Base-by-base conservation (phyloP, 371 early-diverging fungal genomes). In the Mortierella sp. region DNA sequence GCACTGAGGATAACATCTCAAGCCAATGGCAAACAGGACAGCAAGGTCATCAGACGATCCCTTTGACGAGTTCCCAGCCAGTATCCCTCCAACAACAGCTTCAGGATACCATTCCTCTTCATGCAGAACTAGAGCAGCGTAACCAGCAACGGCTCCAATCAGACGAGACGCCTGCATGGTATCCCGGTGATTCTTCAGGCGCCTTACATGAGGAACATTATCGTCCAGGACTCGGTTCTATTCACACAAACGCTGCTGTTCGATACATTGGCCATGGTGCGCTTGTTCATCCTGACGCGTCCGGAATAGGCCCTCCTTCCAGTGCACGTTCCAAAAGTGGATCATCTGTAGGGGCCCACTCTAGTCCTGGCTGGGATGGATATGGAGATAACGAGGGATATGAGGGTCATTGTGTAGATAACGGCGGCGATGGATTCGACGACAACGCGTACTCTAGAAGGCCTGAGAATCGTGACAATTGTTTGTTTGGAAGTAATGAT, bases 61-160 rank as follows among this genome's bases (percentile, higher is more conserved):
- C 19, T 5, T 31, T 21, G 16, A 2, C 34, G 6, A 16, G 28
- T 18, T 41, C 50, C 12, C 47, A 30, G 43, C 60, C 38, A 19
- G 59, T 26, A 14, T 10, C 23, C 6, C 50, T 23, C 2, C 39
- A 34, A 19, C 55, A 26, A 26, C 71, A 56, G 49, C 31, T 38
- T 9, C 70, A 63, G 3, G 60, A 63, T 5, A 24, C 23, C 21
- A 24, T 48, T 27, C 54, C 47, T 7, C 23, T 34, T 9, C 64
- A 58, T 26, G 14, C 64, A 16, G 59, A 70, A 8, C 54, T 41
- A 23, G 38, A 27, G 8, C 67, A 55, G 12, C 38, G 41, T 13
- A 21, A 54, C 1, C 67, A 67, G 23, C 61, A 52, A 42, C 49
- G 58, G 8, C 12, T 39, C 4, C 53, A 54, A 18, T 27, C 52